Conservation (phyloP, 2,329 filamentous ascomycete genomes). For the Monosporascus cannonballus region DNA sequence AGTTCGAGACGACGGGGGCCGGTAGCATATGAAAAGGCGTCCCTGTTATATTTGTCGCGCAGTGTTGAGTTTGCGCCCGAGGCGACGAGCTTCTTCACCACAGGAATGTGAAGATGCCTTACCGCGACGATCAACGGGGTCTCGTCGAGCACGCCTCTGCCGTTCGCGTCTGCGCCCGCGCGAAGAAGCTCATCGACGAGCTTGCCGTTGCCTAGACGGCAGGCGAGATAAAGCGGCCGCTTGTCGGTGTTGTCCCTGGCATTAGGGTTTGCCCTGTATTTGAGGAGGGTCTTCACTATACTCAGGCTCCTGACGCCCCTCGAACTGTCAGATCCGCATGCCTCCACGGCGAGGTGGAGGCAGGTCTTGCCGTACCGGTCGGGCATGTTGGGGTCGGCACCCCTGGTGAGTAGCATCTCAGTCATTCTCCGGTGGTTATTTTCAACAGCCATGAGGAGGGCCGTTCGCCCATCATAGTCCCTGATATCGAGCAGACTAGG, state of each 20-base stretch:
- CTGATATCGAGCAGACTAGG: background rate
- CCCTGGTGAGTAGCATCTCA: background rate
- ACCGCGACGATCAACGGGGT: background rate
- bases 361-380: background rate
- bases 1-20: background rate
- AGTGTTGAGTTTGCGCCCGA: background rate
- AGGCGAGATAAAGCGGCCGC: background rate
- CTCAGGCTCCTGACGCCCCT: background rate
- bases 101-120: background rate
- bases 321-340: background rate
- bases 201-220: background rate
- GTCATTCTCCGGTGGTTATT: background rate
- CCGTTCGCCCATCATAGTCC: background rate
- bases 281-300: background rate
- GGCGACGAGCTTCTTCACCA: background rate
- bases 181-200: background rate
- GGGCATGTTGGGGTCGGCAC: background rate
- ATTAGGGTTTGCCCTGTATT: background rate
- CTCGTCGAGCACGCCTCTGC: background rate
- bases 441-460: background rate
- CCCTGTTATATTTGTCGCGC: background rate
- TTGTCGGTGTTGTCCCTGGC: background rate
- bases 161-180: background rate
- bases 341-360: background rate
- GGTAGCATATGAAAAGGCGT: background rate